These are phyloP conservation scores for Yamadazyma siamensis DNA, from an alignment of 1,139 yeast genomes.

Conservation along the genomic window DNA sequence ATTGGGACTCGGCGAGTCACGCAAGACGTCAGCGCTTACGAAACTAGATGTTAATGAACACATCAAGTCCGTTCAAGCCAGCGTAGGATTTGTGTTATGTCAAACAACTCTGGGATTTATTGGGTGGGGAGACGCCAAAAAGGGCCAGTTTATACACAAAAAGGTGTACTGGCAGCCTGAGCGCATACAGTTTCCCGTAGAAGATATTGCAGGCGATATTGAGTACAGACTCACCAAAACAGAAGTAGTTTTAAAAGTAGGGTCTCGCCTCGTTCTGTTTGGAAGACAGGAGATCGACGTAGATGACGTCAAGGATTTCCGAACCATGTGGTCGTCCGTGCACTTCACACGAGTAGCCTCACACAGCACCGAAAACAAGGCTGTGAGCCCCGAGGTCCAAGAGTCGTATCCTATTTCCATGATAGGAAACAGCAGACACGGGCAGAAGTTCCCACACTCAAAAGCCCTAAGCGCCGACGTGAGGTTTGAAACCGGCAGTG, in stretches of 20 bases:
- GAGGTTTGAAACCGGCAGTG: conserved; percentile 65
- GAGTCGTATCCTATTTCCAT: too few relatives aligned
- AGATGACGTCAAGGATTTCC: conserved; percentile 15
- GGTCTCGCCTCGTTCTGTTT: conserved; percentile 9
- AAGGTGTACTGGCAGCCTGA: conserved; percentile 24
- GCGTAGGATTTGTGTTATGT: conserved; percentile 57
- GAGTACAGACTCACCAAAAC: conserved; percentile 44
- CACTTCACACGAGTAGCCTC: too few relatives aligned
- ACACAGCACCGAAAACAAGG: conserved; percentile 14
- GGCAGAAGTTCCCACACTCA: conserved; percentile 50
- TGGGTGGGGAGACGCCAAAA: conserved; percentile 85
- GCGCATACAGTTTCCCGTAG: conserved; percentile 16
- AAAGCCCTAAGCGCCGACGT: conserved; percentile 8
- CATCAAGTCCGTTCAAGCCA: conserved; percentile 34
- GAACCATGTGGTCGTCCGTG: conserved; percentile 80
- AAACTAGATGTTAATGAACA: conserved; percentile 5
- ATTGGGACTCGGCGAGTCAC: conserved; percentile 52
- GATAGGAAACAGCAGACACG: conserved; percentile 83
- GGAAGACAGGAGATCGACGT: conserved; percentile 13
- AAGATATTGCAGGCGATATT: conserved; percentile 4
- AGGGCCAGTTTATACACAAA: conserved; percentile 59
- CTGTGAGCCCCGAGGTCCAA: conserved; percentile 42
- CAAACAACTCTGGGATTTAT: conserved; percentile 42
- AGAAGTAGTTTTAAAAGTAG: conserved; percentile 27
- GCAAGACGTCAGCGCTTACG: conserved; percentile 13